Base-by-base conservation (phyloP, 805 yeast genomes). In the Ogataea angusta region DNA sequence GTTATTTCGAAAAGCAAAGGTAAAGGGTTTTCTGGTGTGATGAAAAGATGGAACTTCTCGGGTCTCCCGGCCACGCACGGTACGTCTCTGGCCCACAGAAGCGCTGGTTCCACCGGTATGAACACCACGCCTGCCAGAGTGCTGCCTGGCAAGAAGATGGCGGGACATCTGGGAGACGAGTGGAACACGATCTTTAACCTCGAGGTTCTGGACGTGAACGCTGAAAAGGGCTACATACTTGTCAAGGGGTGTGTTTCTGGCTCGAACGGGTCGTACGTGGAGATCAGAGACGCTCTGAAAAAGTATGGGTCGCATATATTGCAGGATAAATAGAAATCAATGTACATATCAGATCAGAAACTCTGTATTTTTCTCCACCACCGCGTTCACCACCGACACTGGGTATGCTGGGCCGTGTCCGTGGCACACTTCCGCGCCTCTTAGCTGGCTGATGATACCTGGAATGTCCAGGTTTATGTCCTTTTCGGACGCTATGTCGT, bases 11-110 rank as follows among this genome's bases (percentile, higher is more conserved):
- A 74, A 14, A 72, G 90, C 38, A 91, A 88, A 62, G 99, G 99
- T 66, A 93, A 93, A 66, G 99, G 99, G 9, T 88, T 88, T 62
- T 87, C 90, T 16, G 99, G 99, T 78, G 98, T 91, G 17, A 93
- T 93, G 96, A 91, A 91, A 64, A 81, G 96, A 67, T 85, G 84
- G 72, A 85, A 87, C 10, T 93, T 91, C 68, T 70, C 69, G 33
- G 99, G 99, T 73, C 77, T 85, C 63, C 76, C 79, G 30, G 97
- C 97, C 6, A 74, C 97, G 1, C 99, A 93, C 64, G 99, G 99
- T 84, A 90, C 86, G 18, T 87, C 99, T 21, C 70, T 76, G 36
- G 83, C 91, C 26, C 98, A 93, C 63, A 84, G 99, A 75, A 81
- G 89, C 43, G 95, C 95, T 56, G 99, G 99, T 76, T 90, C 97